A percentile compares a stretch with the other conserved stretches of the same genome.
Conservation (phyloP, 345 rosid genomes). For the Pugionium cornutum region DNA sequence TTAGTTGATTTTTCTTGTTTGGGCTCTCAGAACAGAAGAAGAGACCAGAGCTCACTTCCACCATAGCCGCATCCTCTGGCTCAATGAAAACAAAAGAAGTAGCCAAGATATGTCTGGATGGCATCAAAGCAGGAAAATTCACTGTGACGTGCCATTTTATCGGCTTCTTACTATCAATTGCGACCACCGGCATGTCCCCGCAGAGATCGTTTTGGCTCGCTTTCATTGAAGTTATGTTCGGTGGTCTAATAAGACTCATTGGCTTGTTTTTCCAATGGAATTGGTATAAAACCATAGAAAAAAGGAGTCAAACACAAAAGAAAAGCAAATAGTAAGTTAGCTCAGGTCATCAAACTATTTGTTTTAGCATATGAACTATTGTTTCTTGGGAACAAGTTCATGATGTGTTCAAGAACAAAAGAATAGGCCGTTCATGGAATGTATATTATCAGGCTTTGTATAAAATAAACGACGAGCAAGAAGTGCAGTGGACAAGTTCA, state of each 20-base stretch:
- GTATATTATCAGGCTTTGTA: background rate
- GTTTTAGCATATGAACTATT: background rate
- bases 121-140: conserved; percentile 71
- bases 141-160: conserved; percentile 70
- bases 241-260: conserved; percentile 49
- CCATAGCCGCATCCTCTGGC: conserved; percentile 59
- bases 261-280: conserved; percentile 73
- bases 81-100: conserved; percentile 80
- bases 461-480: background rate
- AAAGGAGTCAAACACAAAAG: conserved; percentile 29
- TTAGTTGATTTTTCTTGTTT: conserved; percentile 9
- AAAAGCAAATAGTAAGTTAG: conserved; percentile 8
- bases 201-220: conserved; percentile 75
- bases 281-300: conserved; percentile 65
- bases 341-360: background rate
- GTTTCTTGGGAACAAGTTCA: background rate
- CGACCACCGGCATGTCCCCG: conserved; percentile 77
- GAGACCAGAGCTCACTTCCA: conserved; percentile 61
- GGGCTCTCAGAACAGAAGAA: conserved; percentile 51
- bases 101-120: conserved; percentile 65
- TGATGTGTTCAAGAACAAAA: background rate
- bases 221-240: conserved; percentile 63
- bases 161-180: conserved; percentile 59
- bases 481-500: conserved; percentile 10
- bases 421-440: background rate